Conservation (phyloP, 1,139 yeast genomes). For the Yarrowia galli region DNA sequence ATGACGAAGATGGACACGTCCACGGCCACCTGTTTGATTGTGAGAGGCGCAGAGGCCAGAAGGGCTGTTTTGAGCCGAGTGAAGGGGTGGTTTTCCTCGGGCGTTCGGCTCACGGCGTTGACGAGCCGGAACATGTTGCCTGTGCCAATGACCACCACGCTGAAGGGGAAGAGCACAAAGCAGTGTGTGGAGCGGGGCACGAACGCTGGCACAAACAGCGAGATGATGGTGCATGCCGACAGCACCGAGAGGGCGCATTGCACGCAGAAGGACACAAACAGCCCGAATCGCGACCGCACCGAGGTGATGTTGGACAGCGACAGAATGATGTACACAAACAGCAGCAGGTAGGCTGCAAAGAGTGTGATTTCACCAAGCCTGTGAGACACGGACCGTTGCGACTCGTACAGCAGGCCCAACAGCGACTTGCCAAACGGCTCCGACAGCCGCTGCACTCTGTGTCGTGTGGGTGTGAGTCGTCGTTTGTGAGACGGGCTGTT, state of each 20-base stretch:
- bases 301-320: constrained; percentile 62
- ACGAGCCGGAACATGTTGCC: constrained; percentile 58
- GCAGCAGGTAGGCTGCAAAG: constrained; percentile 48
- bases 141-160: constrained; percentile 55
- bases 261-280: constrained; percentile 65
- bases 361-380: constrained; percentile 34
- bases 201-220: constrained; percentile 50
- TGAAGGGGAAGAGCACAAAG: constrained; percentile 52
- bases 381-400: constrained; percentile 18
- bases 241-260: constrained; percentile 58
- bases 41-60: constrained; percentile 50
- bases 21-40: constrained; percentile 50
- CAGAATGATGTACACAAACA: constrained; percentile 53
- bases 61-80: constrained; percentile 52
- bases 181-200: constrained; percentile 43
- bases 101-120: constrained; percentile 53
- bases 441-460: constrained; percentile 25
- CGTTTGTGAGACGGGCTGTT: constrained; percentile 17
- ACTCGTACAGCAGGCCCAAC: constrained; percentile 17
- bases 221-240: constrained; percentile 61
- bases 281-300: constrained; percentile 66
- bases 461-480: not conserved
- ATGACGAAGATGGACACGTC: constrained; percentile 47
- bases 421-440: constrained; percentile 23
- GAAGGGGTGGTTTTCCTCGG: constrained; percentile 55